Evolutionary conservation across 768 basidiomycete genomes (phyloP), one percentile per base, ranked within the genome.

Genomic region (Mycena rosella): DNA sequence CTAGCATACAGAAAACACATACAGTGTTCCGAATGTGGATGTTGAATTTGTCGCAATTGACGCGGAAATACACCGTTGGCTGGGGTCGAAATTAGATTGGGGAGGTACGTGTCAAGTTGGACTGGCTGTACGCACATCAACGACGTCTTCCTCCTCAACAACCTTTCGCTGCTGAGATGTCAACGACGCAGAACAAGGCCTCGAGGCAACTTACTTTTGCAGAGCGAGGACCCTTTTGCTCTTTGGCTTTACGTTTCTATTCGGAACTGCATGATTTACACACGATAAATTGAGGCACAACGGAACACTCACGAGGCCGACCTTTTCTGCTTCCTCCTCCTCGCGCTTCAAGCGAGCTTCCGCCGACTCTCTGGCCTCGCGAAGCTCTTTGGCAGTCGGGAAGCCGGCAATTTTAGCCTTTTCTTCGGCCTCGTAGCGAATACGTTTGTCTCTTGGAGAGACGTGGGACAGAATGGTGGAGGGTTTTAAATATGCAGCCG

Each of bases 31-130:
- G 91, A 58, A 98, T 88, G 72, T 94, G 90, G 34, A 95, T 83
- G 71, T 92, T 90, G 78, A 96, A 97, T 73, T 88, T 92, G 72
- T 96, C 91, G 75, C 91, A 93, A 80, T 98, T 98, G 53, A 98
- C 87, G 53, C 94, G 88, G 75, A 98, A 93, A 78, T 90, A 89
- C 36, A 94, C 86, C 3, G 83, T 82, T 20, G 93, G 88, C 91
- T 96, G 64, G 9, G 30, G 57, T 13, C 4, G 67, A 48, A 73
- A 40, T 62, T 36, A 60, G 34, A 30, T 62, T 36, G 60, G 34
- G 32, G 54, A 68, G 24, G 49, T n/a, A 44, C 42, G 7, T 44
- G 54, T 5, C 11, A 0, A 17, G 44, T n/a, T 29, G 20, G 44
- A 48, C 22, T 67, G 54, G 45, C 34, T 18, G 56, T 14, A 77